Conservation (phyloP, 163 green algal species). For the Coccomyxa subellipsoidea region DNA sequence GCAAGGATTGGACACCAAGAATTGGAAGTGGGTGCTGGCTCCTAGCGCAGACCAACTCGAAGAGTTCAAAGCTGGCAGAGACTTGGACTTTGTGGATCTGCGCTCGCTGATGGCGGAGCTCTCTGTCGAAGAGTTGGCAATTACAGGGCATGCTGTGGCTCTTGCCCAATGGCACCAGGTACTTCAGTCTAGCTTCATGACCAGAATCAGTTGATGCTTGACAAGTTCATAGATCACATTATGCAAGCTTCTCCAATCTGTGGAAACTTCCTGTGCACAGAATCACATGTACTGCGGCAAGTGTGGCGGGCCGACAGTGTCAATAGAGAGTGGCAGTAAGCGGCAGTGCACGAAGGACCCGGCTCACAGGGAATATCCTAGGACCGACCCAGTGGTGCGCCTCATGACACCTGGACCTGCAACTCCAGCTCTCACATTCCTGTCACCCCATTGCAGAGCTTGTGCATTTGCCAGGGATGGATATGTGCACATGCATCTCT, state of each 20-base stretch:
- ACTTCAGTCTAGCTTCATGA: neutral
- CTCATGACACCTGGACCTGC: neutral
- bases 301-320: conserved; percentile 56
- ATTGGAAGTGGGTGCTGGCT: neutral
- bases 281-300: conserved; percentile 65
- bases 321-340: conserved; percentile 56
- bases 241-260: no score
- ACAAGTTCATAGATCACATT: no score
- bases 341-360: conserved; percentile 54
- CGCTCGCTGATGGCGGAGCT: conserved; percentile 56
- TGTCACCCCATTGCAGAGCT: no score
- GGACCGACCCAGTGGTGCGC: conserved; percentile 78
- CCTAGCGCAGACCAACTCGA: neutral
- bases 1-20: neutral
- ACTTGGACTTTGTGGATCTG: conserved; percentile 46
- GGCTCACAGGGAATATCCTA: conserved; percentile 69
- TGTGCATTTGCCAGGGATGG: no score
- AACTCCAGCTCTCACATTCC: no score
- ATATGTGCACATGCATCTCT: no score
- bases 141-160: conserved; percentile 74
- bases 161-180: conserved; percentile 77
- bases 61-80: neutral
- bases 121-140: conserved; percentile 52
- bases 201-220: no score
- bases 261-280: conserved; percentile 21